A percentile compares a stretch with the other conserved stretches of the same genome.
Evolutionary conservation across 768 basidiomycete genomes (phyloP).

Genomic region (Astraeus odoratus): DNA sequence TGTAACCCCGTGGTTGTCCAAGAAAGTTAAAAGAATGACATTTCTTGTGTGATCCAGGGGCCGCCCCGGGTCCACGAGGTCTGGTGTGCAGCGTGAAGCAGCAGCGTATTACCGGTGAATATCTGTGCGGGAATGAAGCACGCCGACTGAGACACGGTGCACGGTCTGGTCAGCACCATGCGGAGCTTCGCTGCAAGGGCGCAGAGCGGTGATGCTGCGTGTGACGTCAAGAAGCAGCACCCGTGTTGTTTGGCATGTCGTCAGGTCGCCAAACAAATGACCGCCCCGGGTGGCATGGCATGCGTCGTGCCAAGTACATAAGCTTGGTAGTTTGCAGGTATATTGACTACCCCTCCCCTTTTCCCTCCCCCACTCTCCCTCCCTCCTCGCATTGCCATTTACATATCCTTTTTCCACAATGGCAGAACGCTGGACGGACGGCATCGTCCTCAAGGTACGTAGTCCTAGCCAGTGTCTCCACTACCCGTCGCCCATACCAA

Average conservation of each 20-base stretch:
- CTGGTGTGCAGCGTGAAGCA: no score
- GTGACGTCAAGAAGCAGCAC: background rate
- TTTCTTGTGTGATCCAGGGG: no score
- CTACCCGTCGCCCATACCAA: no score
- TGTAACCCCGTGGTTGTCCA: background rate
- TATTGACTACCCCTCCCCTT: constrained; percentile 13
- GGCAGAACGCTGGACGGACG: constrained; percentile 69
- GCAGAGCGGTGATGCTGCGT: background rate
- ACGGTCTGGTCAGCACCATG: no score
- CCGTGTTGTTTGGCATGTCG: background rate
- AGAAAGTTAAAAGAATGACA: no score
- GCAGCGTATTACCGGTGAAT: no score
- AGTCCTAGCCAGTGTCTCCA: no score
- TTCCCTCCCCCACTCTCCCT: constrained; percentile 5
- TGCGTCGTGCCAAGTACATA: constrained; percentile 16
- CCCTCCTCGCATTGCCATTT: no score
- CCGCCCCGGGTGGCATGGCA: constrained; percentile 3
- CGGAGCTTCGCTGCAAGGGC: background rate
- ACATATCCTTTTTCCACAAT: constrained; percentile 31
- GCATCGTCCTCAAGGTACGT: constrained; percentile 70
- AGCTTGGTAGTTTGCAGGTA: constrained; percentile 8
- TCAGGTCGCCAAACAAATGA: constrained; percentile 3
- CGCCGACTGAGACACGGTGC: no score
- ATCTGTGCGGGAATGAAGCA: no score
- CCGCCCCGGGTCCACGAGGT: no score